Percentiles rank a stretch among this genome's conserved stretches.
phyloP scores from a whole-genome alignment of 441 rosid genomes.

The Euphorbia celastroides region DNA sequence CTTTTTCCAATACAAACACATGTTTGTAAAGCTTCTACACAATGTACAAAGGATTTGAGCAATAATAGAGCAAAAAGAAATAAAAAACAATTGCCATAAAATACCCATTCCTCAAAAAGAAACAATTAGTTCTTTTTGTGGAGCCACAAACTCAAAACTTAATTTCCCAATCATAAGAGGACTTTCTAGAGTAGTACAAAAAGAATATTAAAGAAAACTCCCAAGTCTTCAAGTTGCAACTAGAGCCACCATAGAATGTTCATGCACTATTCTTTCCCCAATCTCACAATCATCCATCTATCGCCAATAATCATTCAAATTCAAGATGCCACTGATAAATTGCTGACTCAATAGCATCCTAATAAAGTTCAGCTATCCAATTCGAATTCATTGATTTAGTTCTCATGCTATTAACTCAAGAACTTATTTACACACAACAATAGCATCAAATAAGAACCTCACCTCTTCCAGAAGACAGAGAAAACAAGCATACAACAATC shows the following conservation, averaged over 20 bases:
- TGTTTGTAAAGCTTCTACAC: background rate
- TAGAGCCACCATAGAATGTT: background rate
- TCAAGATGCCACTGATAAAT: background rate
- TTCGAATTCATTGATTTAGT: background rate
- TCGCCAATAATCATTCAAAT: background rate
- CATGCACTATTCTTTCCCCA: background rate
- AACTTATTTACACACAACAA: too few species aligned
- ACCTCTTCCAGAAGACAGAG: slow-evolving; percentile 44
- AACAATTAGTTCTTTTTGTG: too few species aligned
- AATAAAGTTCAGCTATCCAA: background rate
- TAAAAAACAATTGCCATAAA: background rate
- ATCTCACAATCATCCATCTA: background rate
- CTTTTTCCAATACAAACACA: background rate
- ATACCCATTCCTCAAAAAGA: background rate
- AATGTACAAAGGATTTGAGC: background rate
- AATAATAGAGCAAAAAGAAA: too few species aligned
- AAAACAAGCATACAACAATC: slow-evolving; percentile 27
- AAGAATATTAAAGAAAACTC: too few species aligned
- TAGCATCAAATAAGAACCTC: background rate
- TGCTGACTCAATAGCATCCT: background rate
- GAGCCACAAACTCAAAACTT: background rate
- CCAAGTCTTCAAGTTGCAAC: background rate
- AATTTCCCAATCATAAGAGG: background rate
- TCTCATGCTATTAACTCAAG: background rate
- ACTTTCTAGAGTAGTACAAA: too few species aligned